Percentiles rank a stretch among this genome's conserved stretches.
Conservation (phyloP, 768 basidiomycete species). For the Amanita exitialis region DNA sequence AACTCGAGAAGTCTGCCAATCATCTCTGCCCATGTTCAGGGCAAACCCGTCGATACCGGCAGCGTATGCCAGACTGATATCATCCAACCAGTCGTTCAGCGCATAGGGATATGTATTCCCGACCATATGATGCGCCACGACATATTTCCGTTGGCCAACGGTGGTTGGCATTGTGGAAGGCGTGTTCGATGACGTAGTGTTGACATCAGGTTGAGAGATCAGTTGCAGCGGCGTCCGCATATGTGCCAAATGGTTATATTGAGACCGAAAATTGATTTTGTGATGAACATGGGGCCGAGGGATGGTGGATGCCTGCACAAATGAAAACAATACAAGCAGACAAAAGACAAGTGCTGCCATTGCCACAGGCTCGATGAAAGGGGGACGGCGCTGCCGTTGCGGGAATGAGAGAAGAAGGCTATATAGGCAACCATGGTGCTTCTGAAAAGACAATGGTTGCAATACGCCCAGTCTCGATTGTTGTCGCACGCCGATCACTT, state of each 20-base stretch:
- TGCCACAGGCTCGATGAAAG: background rate
- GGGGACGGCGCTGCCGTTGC: background rate
- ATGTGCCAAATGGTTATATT: background rate
- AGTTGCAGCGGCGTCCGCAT: background rate
- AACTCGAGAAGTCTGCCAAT: constrained; percentile 54
- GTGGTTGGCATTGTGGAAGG: background rate
- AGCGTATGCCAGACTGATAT: constrained; percentile 44
- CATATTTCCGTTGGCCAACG: constrained; percentile 27
- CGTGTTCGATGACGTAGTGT: constrained; percentile 9
- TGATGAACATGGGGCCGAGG: background rate
- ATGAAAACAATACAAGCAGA: background rate
- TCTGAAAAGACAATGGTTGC: background rate
- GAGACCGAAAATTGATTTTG: background rate
- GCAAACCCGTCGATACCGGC: constrained; percentile 63
- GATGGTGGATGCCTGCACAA: background rate
- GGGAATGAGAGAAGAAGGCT: background rate
- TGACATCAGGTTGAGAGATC: constrained; percentile 2
- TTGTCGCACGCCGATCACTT: background rate
- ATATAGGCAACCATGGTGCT: background rate
- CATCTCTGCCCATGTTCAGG: constrained; percentile 57
- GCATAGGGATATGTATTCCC: constrained; percentile 63
- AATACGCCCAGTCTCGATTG: background rate
- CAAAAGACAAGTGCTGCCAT: background rate
- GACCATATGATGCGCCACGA: constrained; percentile 53
- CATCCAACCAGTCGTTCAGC: constrained; percentile 32